Evolutionary conservation across 148 eudicot genomes (phyloP), one percentile per base, ranked within the genome.

Genomic region (Limonium bicolor): DNA sequence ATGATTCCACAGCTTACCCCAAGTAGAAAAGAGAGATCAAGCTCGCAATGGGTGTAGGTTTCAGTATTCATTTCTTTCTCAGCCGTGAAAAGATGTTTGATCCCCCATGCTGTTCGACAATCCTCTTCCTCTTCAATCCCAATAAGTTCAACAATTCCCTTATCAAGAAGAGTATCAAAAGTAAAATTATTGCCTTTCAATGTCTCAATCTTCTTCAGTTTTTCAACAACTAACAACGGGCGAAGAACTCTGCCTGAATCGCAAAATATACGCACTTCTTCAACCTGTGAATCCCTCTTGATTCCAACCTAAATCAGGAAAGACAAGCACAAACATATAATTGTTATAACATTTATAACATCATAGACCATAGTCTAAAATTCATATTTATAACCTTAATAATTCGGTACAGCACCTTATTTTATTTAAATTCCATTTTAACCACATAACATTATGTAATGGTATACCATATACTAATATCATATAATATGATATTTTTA

Each of bases 81-180:
- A 27, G 66, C 84, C 56, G 29, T 52, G 8, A 77, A 70, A 23
- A 80, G 92, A 43, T 69, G 64, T 12, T 74, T 64, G 12, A 77
- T 66, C 40, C 76, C 97, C 97, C 97, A 88, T 20, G 97, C 94
- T 31, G 80, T 74, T 36, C 46, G 44, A 45, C 97, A 88, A 32
- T 88, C 97, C 53, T 90, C 97, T 54, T 84, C 95, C 66, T 90
- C 97, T 48, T 90, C 97, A 12, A 77, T 29, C 27, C 97, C 97
- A 27, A 90, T 78, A 41, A 90, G 52, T 42, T 90, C 97, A 25
- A 90, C 54, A 33, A 90, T 56, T 15, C 97, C 94, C 55, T 68
- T 69, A 48, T 77, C 76, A 53, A 90, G 41, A 55, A 90, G 87
- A 18, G 74, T 55, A 36, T 77, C 75, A 52, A 90, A 90, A 27